These are phyloP conservation scores for Leavenworthia alabamica DNA, from an alignment of 345 rosid genomes.

Conservation along the genomic window DNA sequence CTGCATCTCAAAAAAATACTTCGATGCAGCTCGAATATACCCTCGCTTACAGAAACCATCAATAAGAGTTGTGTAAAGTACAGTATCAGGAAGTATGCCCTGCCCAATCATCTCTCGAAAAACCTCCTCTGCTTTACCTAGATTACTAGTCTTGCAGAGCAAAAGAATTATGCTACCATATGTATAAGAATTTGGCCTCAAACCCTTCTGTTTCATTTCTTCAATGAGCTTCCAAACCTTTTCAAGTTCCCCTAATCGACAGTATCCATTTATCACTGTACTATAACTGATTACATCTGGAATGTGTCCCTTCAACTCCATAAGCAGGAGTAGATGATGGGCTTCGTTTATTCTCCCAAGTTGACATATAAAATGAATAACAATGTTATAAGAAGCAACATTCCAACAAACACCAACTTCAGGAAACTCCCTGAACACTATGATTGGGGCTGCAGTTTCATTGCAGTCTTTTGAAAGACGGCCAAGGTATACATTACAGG, in stretches of 20 bases:
- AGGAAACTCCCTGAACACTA: constrained; percentile 52
- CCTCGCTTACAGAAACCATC: constrained; percentile 71
- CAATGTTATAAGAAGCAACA: constrained; percentile 59
- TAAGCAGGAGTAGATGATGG: constrained; percentile 54
- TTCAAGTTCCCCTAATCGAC: constrained; percentile 44
- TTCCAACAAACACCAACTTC: constrained; percentile 68
- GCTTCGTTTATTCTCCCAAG: constrained; percentile 62
- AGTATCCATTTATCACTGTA: constrained; percentile 73
- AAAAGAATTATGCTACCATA: constrained; percentile 60
- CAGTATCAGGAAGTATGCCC: constrained; percentile 55
- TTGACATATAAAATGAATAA: constrained; percentile 54
- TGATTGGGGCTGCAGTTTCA: constrained; percentile 29
- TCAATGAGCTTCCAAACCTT: constrained; percentile 50
- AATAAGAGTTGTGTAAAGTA: constrained; percentile 71
- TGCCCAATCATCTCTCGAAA: constrained; percentile 56
- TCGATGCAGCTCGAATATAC: constrained; percentile 44
- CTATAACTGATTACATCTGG: constrained; percentile 91
- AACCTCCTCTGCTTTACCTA: constrained; percentile 52
- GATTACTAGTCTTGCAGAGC: constrained; percentile 49
- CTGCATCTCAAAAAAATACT: constrained; percentile 57
- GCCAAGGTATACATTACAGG: constrained; percentile 69
- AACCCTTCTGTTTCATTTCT: constrained; percentile 56
- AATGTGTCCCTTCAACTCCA: constrained; percentile 59
- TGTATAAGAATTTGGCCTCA: constrained; percentile 70
- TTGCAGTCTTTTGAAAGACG: constrained; percentile 41